Evolutionary conservation across 768 basidiomycete species (phyloP).

Genomic region (Boletales sp.): DNA sequence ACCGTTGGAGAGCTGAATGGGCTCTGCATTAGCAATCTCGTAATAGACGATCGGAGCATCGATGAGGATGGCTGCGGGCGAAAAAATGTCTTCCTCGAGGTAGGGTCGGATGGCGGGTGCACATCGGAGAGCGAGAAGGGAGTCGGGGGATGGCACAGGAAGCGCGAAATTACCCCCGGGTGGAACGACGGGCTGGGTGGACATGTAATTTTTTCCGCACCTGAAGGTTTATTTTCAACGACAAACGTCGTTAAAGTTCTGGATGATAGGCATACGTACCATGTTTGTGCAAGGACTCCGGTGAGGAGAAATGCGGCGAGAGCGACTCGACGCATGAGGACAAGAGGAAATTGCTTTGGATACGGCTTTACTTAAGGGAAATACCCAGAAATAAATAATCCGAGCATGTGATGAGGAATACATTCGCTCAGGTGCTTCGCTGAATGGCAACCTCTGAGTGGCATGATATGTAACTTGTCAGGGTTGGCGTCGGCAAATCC

Average conservation of each 20-base stretch:
- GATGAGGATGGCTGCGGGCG: conserved; percentile 45
- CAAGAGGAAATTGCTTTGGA: neutral
- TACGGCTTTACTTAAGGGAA: neutral
- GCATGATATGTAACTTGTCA: no score
- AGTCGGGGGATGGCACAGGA: conserved; percentile 32
- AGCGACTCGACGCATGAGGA: conserved; percentile 12
- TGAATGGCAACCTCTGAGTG: no score
- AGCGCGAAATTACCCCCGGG: conserved; percentile 51
- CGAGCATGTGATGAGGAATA: no score
- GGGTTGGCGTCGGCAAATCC: no score
- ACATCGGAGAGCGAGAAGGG: conserved; percentile 58
- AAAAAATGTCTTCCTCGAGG: conserved; percentile 48
- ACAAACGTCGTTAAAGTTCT: neutral
- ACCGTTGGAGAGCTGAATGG: conserved; percentile 33
- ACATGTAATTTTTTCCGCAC: conserved; percentile 58
- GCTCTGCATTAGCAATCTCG: conserved; percentile 43
- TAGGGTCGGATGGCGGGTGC: conserved; percentile 58
- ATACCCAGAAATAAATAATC: no score
- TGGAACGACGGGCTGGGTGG: conserved; percentile 35
- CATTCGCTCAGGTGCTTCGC: no score
- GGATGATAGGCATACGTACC: conserved; percentile 12
- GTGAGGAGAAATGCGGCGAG: conserved; percentile 14
- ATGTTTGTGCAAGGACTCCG: conserved; percentile 25
- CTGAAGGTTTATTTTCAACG: conserved; percentile 23
- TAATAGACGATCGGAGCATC: conserved; percentile 50